These are phyloP conservation scores for Apophysomyces ossiformis DNA, from an alignment of 371 early-diverging fungal species.

Conservation along the genomic window DNA sequence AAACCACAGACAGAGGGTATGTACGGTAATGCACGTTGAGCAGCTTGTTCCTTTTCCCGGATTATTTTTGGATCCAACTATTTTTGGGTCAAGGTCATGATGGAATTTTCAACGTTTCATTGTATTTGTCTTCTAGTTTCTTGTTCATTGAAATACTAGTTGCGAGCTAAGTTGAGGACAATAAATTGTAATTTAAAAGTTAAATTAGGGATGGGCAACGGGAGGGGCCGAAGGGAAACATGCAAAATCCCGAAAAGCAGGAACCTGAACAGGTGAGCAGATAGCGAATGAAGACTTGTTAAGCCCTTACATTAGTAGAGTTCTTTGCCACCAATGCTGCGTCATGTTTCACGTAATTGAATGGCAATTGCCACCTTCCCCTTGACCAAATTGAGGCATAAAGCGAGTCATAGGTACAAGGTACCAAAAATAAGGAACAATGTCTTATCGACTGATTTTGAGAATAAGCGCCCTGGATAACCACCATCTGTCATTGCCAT, in stretches of 20 bases:
- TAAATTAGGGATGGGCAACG: background rate
- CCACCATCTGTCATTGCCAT: background rate
- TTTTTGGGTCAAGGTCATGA: too few relatives aligned
- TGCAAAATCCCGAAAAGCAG: conserved; percentile 9
- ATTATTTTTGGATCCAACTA: too few relatives aligned
- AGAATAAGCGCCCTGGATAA: background rate
- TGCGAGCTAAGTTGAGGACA: too few relatives aligned
- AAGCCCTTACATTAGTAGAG: background rate
- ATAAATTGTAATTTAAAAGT: too few relatives aligned
- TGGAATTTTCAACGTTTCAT: too few relatives aligned
- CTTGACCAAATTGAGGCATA: background rate
- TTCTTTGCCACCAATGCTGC: background rate
- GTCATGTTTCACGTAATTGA: background rate
- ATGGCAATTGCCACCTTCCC: conserved; percentile 1
- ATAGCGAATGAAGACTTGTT: background rate
- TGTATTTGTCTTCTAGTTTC: too few relatives aligned
- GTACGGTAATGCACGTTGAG: too few relatives aligned
- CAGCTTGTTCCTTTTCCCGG: too few relatives aligned
- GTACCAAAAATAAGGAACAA: background rate
- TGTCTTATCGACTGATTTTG: background rate
- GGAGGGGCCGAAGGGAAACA: background rate
- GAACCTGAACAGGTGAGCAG: background rate
- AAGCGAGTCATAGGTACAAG: background rate
- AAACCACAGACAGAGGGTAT: too few relatives aligned
- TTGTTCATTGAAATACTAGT: too few relatives aligned